A percentile compares a stretch with the other conserved stretches of the same genome.
Conservation (phyloP, 108 stramenopile genomes). For the Skeletonema tropicum region DNA sequence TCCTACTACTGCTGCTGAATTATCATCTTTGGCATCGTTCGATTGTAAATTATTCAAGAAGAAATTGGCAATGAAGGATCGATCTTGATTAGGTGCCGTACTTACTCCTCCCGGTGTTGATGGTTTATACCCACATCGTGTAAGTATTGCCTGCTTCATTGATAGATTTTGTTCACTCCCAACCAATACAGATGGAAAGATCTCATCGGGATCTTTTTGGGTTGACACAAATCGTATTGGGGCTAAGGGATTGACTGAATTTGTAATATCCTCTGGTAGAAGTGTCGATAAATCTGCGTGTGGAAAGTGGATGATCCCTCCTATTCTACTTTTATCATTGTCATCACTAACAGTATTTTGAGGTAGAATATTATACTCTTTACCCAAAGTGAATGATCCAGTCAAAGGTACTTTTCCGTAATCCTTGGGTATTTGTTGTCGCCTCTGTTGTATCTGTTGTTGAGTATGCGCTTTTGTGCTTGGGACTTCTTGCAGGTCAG, state of each 20-base stretch:
- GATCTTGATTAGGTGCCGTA: conserved; percentile 29
- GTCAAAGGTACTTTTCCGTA: conserved; percentile 15
- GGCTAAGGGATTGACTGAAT: conserved; percentile 36
- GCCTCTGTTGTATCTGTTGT: not conserved
- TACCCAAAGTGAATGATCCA: conserved; percentile 23
- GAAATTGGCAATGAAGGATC: conserved; percentile 36
- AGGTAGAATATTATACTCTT: conserved; percentile 6
- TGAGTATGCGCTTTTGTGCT: not conserved
- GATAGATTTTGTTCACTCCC: not conserved
- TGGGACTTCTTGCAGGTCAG: not conserved
- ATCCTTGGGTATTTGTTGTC: not conserved
- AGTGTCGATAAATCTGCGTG: conserved; percentile 20
- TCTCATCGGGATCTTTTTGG: not conserved
- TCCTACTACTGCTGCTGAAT: not conserved
- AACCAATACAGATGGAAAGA: conserved; percentile 3
- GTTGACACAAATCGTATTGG: conserved; percentile 16
- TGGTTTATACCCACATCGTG: conserved; percentile 36
- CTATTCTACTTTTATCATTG: not conserved
- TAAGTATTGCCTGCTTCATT: conserved; percentile 18
- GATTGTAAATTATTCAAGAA: not conserved
- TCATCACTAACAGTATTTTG: not conserved
- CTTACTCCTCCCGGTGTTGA: not conserved
- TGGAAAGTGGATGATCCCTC: conserved; percentile 29
- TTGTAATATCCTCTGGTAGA: conserved; percentile 26
- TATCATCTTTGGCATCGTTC: not conserved